Evolutionary conservation across 1,139 yeast genomes (phyloP).

Genomic region (Protomyces inouyei): DNA sequence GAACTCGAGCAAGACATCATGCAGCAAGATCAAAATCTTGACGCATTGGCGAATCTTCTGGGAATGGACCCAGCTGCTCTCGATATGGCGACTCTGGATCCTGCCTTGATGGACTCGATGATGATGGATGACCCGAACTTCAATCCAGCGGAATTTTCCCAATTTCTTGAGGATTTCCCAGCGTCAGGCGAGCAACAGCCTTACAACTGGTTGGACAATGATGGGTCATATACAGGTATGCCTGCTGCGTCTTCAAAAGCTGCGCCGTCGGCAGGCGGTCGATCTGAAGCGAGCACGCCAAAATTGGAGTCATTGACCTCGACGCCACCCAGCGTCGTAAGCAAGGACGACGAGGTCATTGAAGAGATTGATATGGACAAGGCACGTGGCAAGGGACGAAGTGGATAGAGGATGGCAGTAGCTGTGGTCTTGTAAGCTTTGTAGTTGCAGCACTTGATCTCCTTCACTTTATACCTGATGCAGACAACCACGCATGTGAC

Average conservation of each 20-base stretch:
- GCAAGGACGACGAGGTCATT: conserved; percentile 12
- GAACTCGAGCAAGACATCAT: conserved; percentile 14
- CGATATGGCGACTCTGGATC: conserved; percentile 8
- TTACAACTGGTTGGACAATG: not conserved
- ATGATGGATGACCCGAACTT: not conserved
- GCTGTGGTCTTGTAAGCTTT: no score
- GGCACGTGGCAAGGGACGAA: conserved; percentile 21
- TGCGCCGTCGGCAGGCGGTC: not conserved
- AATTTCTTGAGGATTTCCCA: not conserved
- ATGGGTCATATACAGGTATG: not conserved
- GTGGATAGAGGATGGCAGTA: not conserved
- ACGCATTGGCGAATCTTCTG: conserved; percentile 8
- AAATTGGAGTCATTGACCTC: not conserved
- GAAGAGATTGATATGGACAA: conserved; percentile 26
- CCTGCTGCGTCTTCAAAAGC: no score
- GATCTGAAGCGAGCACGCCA: not conserved
- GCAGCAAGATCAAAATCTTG: conserved; percentile 12
- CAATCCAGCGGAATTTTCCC: not conserved
- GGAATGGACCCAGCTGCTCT: conserved; percentile 14
- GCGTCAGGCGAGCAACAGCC: not conserved
- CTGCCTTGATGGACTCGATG: conserved; percentile 2
- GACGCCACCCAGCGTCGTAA: not conserved
- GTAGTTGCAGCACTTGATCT: no score
- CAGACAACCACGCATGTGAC: no score
- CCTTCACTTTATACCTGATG: no score